Evolutionary conservation across 2,329 filamentous ascomycete species (phyloP).

Genomic region (Pseudogymnoascus sp.): DNA sequence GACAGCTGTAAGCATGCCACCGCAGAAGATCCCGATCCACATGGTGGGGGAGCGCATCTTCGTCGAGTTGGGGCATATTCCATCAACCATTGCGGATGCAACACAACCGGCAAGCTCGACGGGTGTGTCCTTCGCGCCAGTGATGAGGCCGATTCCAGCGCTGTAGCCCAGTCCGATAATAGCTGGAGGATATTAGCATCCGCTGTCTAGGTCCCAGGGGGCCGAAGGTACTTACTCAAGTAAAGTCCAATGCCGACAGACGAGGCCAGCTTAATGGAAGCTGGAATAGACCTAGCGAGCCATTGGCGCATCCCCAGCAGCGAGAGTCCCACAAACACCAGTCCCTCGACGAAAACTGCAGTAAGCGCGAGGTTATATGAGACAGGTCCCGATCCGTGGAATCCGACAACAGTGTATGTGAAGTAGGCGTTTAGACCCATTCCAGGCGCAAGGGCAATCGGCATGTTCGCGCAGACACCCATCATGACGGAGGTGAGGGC

Average conservation of each 20-base stretch:
- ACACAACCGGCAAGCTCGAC: conserved; percentile 60
- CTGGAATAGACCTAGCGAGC: conserved; percentile 76
- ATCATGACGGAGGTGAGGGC: conserved; percentile 75
- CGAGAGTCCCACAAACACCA: conserved; percentile 74
- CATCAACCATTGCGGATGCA: conserved; percentile 29
- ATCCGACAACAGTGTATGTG: conserved; percentile 68
- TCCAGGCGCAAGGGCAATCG: conserved; percentile 64
- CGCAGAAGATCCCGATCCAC: conserved; percentile 86
- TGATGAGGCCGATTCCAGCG: conserved; percentile 73
- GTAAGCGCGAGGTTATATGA: conserved; percentile 72
- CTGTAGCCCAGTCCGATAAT: conserved; percentile 71
- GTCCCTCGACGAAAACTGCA: conserved; percentile 82
- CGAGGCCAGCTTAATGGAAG: conserved; percentile 79
- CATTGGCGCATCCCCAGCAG: conserved; percentile 78
- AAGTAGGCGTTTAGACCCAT: conserved; percentile 88
- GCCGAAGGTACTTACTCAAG: conserved; percentile 37
- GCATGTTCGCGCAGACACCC: conserved; percentile 72
- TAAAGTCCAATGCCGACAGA: conserved; percentile 82
- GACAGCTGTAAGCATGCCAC: conserved; percentile 70
- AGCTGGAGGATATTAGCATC: conserved; percentile 27
- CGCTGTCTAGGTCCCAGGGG: not conserved
- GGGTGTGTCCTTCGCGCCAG: conserved; percentile 61
- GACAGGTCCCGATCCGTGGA: conserved; percentile 64
- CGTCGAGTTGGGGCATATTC: conserved; percentile 52
- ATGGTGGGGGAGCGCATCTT: conserved; percentile 80